Evolutionary conservation across 2,329 filamentous ascomycete genomes (phyloP).

Genomic region (Sporothrix globosa): DNA sequence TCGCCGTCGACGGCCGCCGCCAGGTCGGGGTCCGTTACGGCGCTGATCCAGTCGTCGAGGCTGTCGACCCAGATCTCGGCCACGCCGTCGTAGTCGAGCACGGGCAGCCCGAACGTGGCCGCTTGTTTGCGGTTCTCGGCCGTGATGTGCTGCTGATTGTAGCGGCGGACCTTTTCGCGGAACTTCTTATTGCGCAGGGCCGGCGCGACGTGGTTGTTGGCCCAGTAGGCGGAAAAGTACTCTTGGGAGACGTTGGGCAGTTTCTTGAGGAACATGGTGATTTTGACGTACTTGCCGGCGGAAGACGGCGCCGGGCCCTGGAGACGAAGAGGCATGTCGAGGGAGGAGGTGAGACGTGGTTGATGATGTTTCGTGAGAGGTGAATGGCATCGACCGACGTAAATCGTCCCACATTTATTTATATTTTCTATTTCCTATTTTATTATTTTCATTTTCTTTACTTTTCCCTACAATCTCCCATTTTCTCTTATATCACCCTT

Average conservation of each 20-base stretch:
- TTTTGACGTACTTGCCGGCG: slow-evolving; percentile 36
- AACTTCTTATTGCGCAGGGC: slow-evolving; percentile 39
- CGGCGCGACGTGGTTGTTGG: slow-evolving; percentile 39
- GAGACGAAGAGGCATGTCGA: slow-evolving; percentile 3
- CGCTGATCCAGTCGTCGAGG: slow-evolving; percentile 32
- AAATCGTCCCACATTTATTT: too few species aligned
- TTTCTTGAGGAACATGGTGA: slow-evolving; percentile 40
- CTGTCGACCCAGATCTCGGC: slow-evolving; percentile 35
- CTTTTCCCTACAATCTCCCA: neutral
- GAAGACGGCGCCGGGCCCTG: slow-evolving; percentile 32
- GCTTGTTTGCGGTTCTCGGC: slow-evolving; percentile 29
- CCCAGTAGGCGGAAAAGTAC: slow-evolving; percentile 42
- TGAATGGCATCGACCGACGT: neutral
- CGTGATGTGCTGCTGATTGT: slow-evolving; percentile 35
- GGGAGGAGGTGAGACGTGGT: neutral
- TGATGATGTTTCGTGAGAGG: neutral
- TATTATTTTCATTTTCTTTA: too few species aligned
- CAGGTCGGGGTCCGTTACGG: slow-evolving; percentile 23
- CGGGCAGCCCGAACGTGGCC: slow-evolving; percentile 23
- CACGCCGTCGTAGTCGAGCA: slow-evolving; percentile 35
- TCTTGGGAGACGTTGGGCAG: slow-evolving; percentile 41
- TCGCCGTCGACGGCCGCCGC: slow-evolving; percentile 29
- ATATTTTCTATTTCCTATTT: too few species aligned
- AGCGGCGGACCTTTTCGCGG: slow-evolving; percentile 34
- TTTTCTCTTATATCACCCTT: neutral